phyloP scores from a whole-genome alignment of 2,329 filamentous ascomycete species.

The Seiridium unicorne region DNA sequence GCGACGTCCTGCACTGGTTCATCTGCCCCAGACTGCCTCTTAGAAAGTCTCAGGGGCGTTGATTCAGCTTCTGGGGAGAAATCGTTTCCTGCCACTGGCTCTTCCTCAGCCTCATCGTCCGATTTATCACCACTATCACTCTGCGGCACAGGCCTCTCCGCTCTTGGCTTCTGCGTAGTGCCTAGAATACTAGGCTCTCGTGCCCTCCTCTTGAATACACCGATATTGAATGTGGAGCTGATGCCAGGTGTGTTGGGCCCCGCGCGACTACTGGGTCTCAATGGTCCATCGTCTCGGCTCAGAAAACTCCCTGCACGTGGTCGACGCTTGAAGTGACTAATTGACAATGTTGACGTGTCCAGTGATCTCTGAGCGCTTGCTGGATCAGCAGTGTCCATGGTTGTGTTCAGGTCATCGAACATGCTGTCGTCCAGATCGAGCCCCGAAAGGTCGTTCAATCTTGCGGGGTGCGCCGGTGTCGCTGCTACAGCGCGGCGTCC shows the following conservation, averaged over 20 bases:
- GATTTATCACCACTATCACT: constrained; percentile 26
- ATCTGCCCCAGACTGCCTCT: constrained; percentile 29
- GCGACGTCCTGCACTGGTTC: constrained; percentile 14
- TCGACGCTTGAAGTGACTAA: constrained; percentile 27
- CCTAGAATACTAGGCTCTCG: constrained; percentile 63
- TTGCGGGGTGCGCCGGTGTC: constrained; percentile 22
- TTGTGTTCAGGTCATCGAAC: constrained; percentile 31
- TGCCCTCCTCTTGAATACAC: constrained; percentile 54
- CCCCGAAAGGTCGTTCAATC: constrained; percentile 25
- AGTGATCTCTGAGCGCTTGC: constrained; percentile 27
- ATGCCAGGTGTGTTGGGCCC: constrained; percentile 28
- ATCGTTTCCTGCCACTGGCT: constrained; percentile 44
- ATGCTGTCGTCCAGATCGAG: constrained; percentile 30
- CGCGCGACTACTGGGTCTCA: constrained; percentile 30
- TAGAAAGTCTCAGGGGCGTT: constrained; percentile 58
- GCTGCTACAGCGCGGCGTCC: constrained; percentile 15
- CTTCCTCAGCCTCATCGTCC: constrained; percentile 41
- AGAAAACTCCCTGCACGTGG: constrained; percentile 31
- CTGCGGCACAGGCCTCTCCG: constrained; percentile 27
- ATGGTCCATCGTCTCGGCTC: constrained; percentile 27
- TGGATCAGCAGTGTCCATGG: constrained; percentile 23
- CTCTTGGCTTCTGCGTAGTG: constrained; percentile 42
- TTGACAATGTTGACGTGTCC: constrained; percentile 28
- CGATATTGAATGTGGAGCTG: constrained; percentile 47
- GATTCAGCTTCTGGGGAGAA: constrained; percentile 67